Conservation (phyloP, 176 grass and related monocot species). For the Bromus sterilis region DNA sequence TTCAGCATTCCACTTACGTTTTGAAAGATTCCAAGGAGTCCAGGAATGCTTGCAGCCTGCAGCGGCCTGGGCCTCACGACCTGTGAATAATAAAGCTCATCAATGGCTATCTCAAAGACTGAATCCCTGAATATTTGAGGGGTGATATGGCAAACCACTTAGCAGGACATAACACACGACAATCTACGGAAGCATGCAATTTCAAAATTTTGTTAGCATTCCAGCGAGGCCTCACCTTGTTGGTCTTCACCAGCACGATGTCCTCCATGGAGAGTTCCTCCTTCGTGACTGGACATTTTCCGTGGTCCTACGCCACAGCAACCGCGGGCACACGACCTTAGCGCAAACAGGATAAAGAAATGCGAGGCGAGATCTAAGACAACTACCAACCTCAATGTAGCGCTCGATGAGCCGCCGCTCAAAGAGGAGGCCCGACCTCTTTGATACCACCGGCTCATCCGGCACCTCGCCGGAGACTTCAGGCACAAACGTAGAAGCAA, state of each 20-base stretch:
- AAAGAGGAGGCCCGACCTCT: constrained; percentile 91
- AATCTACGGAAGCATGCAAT: background rate
- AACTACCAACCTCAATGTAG: constrained; percentile 54
- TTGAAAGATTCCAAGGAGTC: constrained; percentile 92
- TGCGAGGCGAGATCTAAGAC: constrained; percentile 11
- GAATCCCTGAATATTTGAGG: background rate
- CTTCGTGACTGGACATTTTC: constrained; percentile 93
- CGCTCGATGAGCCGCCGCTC: constrained; percentile 90
- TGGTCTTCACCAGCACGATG: constrained; percentile 82
- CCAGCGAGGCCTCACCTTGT: constrained; percentile 47
- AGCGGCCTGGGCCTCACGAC: constrained; percentile 85
- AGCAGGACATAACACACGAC: background rate
- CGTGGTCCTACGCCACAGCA: constrained; percentile 53
- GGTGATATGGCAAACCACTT: background rate
- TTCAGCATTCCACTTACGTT: constrained; percentile 44
- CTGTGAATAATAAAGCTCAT: constrained; percentile 32
- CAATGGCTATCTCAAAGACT: background rate
- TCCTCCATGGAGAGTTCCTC: constrained; percentile 89
- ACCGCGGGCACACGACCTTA: background rate
- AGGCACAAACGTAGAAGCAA: background rate
- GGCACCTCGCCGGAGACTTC: constrained; percentile 95
- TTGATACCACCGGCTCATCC: constrained; percentile 91
- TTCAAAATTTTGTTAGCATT: background rate
- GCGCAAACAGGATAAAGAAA: background rate
- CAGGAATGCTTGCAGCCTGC: constrained; percentile 95